Evolutionary conservation across 2,329 filamentous ascomycete genomes (phyloP).

Genomic region (Nakataea oryzae): DNA sequence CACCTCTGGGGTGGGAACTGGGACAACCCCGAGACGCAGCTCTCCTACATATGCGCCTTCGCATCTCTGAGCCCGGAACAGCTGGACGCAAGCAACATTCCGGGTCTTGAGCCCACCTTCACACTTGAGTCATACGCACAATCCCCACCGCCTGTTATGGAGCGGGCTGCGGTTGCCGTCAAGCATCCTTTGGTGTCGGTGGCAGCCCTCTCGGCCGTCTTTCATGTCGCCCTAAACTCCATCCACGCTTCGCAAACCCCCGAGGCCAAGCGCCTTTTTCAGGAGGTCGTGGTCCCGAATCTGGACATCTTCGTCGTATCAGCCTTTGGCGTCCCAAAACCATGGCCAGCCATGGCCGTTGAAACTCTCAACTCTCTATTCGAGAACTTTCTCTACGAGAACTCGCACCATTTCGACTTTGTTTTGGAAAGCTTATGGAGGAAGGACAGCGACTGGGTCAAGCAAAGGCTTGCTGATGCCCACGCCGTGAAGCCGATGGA

Average conservation of each 20-base stretch:
- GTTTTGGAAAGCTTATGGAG: constrained; percentile 88
- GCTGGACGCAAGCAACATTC: constrained; percentile 77
- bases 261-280: constrained; percentile 55
- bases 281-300: constrained; percentile 60
- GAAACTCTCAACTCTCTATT: constrained; percentile 71
- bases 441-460: constrained; percentile 81
- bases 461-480: constrained; percentile 64
- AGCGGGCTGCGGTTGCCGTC: constrained; percentile 51
- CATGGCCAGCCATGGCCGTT: constrained; percentile 64
- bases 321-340: constrained; percentile 65
- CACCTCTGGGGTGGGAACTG: constrained; percentile 83
- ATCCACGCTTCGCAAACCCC: constrained; percentile 49
- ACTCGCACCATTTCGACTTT: constrained; percentile 70
- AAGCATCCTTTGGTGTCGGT: constrained; percentile 84
- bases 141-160: constrained; percentile 36
- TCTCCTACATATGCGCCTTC: constrained; percentile 90
- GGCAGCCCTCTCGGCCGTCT: constrained; percentile 65
- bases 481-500: constrained; percentile 62
- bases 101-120: constrained; percentile 70
- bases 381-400: constrained; percentile 72
- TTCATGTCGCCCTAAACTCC: constrained; percentile 53
- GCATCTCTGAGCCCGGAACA: constrained; percentile 64
- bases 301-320: constrained; percentile 72
- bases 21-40: constrained; percentile 75
- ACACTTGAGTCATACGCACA: constrained; percentile 45